Evolutionary conservation across 257 asterid species (phyloP).

Genomic region (Salvia miltiorrhiza): DNA sequence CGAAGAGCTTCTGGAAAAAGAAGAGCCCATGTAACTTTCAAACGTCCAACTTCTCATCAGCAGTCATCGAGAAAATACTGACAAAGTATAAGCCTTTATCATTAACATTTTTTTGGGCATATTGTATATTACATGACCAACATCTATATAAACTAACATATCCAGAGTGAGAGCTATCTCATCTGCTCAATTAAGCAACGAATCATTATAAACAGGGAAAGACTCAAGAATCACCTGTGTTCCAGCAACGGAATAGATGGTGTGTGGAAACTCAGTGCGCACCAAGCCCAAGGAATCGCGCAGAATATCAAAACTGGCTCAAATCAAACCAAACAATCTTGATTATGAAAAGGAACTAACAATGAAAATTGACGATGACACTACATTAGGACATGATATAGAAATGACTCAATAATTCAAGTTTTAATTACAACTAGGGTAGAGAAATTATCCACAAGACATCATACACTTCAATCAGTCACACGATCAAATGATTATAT

Average conservation of each 20-base stretch:
- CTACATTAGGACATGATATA: not conserved
- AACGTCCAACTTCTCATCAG: not conserved
- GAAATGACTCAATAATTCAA: slow-evolving; percentile 3
- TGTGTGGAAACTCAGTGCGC: slow-evolving; percentile 88
- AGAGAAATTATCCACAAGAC: not conserved
- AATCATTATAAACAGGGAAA: not conserved
- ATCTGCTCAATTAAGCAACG: not conserved
- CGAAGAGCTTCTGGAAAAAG: not conserved
- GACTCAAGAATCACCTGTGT: slow-evolving; percentile 60
- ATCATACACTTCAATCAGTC: not conserved
- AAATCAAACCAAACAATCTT: slow-evolving; percentile 19
- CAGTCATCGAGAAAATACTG: not conserved
- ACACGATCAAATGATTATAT: not conserved
- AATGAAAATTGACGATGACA: not conserved
- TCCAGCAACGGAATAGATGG: slow-evolving; percentile 77
- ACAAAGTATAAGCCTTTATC: not conserved
- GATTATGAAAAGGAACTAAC: not conserved
- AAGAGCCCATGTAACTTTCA: not conserved
- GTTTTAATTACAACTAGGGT: not conserved
- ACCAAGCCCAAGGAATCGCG: slow-evolving; percentile 82
- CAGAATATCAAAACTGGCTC: slow-evolving; percentile 75
- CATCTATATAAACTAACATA: not conserved
- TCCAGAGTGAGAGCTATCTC: not conserved
- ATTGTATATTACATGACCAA: not conserved
- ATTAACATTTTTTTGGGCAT: not conserved